These are phyloP conservation scores for Tetrahymena thermophila DNA, from an alignment of 73 alveolate species.

Conservation along the genomic window DNA sequence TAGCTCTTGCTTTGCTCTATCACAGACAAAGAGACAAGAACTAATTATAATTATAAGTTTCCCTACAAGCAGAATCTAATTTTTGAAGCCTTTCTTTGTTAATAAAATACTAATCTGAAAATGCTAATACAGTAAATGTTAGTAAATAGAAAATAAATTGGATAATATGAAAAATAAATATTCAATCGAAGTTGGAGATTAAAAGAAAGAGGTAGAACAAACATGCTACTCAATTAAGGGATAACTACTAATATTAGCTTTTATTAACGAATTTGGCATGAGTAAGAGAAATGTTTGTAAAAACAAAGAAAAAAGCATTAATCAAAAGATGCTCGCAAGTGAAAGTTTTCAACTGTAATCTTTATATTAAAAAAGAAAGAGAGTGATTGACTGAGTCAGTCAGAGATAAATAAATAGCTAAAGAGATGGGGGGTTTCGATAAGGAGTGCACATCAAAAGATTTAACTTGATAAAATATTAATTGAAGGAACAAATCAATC, in stretches of 20 bases:
- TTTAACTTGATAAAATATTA: background rate
- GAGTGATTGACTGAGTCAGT: too few species aligned
- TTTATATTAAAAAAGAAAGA: too few species aligned
- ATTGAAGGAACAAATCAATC: too few species aligned
- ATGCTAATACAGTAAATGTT: background rate
- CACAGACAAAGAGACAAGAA: background rate
- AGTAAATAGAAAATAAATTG: background rate
- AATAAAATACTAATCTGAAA: background rate
- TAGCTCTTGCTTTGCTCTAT: background rate
- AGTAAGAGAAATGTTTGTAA: background rate
- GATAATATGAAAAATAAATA: background rate
- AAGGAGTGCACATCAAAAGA: background rate
- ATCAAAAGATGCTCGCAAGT: background rate
- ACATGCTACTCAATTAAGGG: background rate
- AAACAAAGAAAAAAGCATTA: background rate
- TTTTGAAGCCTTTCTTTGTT: background rate
- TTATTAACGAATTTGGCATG: background rate
- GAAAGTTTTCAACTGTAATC: background rate
- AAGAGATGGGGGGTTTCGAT: background rate
- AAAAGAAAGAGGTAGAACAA: background rate
- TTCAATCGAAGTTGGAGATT: background rate
- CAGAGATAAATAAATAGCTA: background rate
- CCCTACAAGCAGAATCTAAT: background rate
- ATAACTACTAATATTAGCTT: background rate
- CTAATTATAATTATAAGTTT: background rate